These are phyloP conservation scores for Fusarium citri DNA, from an alignment of 2,329 filamentous ascomycete species.

Conservation along the genomic window DNA sequence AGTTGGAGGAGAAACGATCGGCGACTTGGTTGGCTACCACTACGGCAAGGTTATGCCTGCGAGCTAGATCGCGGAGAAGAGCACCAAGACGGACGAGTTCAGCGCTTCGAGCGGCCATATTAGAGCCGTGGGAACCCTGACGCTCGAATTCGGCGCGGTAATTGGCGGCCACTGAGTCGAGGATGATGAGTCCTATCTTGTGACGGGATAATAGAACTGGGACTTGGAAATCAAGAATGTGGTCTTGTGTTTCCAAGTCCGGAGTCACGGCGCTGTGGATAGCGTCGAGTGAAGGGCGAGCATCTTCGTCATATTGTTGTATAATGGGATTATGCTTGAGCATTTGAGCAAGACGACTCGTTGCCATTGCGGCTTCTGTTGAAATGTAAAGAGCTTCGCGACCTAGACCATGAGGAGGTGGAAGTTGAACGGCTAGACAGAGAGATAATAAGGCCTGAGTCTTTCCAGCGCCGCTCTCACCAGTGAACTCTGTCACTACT, in stretches of 20 bases:
- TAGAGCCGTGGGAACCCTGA: slow-evolving; percentile 58
- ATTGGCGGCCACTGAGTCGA: slow-evolving; percentile 95
- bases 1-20: slow-evolving; percentile 74
- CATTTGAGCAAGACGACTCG: slow-evolving; percentile 83
- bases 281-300: slow-evolving; percentile 73
- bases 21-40: slow-evolving; percentile 97
- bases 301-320: slow-evolving; percentile 42
- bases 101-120: slow-evolving; percentile 79
- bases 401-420: slow-evolving; percentile 75
- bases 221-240: slow-evolving; percentile 92
- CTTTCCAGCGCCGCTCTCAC: slow-evolving; percentile 94
- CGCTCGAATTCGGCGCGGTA: slow-evolving; percentile 91
- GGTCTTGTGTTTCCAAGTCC: slow-evolving; percentile 93
- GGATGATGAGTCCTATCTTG: slow-evolving; percentile 81
- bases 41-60: slow-evolving; percentile 79
- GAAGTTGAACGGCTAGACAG: slow-evolving; percentile 85
- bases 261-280: slow-evolving; percentile 86
- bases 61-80: slow-evolving; percentile 80
- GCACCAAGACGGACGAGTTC: slow-evolving; percentile 83
- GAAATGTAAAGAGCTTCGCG: slow-evolving; percentile 91
- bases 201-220: slow-evolving; percentile 83
- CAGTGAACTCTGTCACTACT: slow-evolving; percentile 88
- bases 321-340: slow-evolving; percentile 75
- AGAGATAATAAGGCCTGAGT: slow-evolving; percentile 91
- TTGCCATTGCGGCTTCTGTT: slow-evolving; percentile 88